phyloP scores from a whole-genome alignment of 768 basidiomycete genomes.

The Lactarius indigo region DNA sequence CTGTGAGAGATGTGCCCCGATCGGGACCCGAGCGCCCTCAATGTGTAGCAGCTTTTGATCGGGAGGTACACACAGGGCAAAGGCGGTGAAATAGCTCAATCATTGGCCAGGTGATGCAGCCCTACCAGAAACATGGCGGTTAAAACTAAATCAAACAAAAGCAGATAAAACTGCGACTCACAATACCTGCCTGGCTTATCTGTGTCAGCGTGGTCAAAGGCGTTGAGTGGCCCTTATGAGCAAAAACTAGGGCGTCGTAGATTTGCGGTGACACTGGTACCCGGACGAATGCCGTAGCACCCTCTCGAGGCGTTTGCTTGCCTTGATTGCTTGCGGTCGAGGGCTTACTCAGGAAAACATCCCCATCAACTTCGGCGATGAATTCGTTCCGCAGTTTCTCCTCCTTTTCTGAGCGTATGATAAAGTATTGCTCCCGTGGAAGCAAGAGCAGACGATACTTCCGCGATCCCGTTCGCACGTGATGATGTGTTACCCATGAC shows the following conservation, averaged over 20 bases:
- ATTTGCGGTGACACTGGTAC: slow-evolving; percentile 64
- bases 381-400: slow-evolving; percentile 49
- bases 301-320: slow-evolving; percentile 32
- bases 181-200: slow-evolving; percentile 55
- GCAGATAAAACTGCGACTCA: slow-evolving; percentile 34
- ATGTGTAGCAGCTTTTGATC: slow-evolving; percentile 34
- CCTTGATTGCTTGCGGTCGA: slow-evolving; percentile 13
- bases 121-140: slow-evolving; percentile 37
- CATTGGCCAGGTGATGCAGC: slow-evolving; percentile 71
- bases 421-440: slow-evolving; percentile 58
- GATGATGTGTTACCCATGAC: slow-evolving; percentile 58
- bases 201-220: slow-evolving; percentile 54
- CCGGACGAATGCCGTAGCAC: slow-evolving; percentile 49
- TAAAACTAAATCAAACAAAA: background rate
- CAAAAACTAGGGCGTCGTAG: slow-evolving; percentile 65
- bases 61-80: slow-evolving; percentile 52
- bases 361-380: slow-evolving; percentile 39
- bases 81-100: slow-evolving; percentile 60
- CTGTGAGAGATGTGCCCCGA: slow-evolving; percentile 11
- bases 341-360: slow-evolving; percentile 25
- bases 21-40: slow-evolving; percentile 26
- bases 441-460: slow-evolving; percentile 54
- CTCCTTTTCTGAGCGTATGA: slow-evolving; percentile 46
- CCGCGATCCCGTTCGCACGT: slow-evolving; percentile 57
- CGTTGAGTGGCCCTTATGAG: slow-evolving; percentile 56